Percentiles rank a stretch among this genome's conserved stretches.
phyloP scores from a whole-genome alignment of 805 yeast species.

The Myxozyma geophila region DNA sequence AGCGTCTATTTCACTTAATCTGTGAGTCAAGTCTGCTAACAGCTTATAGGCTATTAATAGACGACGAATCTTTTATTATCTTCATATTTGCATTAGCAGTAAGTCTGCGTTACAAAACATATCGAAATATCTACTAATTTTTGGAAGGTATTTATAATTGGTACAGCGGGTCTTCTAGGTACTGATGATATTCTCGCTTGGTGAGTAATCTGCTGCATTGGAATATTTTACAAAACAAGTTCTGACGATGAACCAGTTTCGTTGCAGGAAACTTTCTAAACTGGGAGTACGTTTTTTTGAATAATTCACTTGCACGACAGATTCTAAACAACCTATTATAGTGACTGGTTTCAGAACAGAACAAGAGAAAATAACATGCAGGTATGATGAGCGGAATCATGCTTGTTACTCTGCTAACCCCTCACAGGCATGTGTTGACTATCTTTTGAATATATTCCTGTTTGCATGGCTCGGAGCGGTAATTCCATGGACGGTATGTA shows the following conservation, averaged over 20 bases:
- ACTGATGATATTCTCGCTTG: constrained; percentile 74
- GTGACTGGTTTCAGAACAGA: constrained; percentile 61
- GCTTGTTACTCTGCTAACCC: background rate
- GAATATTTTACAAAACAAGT: background rate
- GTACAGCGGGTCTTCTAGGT: constrained; percentile 65
- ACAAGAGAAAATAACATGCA: constrained; percentile 63
- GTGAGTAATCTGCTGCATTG: background rate
- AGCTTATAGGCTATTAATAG: constrained; percentile 52
- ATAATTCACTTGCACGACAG: background rate
- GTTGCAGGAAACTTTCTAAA: constrained; percentile 75
- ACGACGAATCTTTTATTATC: constrained; percentile 63
- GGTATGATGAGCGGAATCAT: background rate
- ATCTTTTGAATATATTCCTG: constrained; percentile 65
- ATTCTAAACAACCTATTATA: background rate
- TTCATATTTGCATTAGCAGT: constrained; percentile 57
- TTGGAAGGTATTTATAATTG: constrained; percentile 57
- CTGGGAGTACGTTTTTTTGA: constrained; percentile 54
- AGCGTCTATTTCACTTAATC: background rate
- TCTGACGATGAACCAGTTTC: constrained; percentile 45
- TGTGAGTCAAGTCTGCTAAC: background rate
- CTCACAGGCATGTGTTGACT: constrained; percentile 63
- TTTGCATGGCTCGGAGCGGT: constrained; percentile 73
- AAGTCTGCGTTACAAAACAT: background rate
- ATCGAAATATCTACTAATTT: background rate
- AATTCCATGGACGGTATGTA: constrained; percentile 63